Evolutionary conservation across 78 protist genomes (phyloP).

Genomic region (Emiliania huxleyi): DNA sequence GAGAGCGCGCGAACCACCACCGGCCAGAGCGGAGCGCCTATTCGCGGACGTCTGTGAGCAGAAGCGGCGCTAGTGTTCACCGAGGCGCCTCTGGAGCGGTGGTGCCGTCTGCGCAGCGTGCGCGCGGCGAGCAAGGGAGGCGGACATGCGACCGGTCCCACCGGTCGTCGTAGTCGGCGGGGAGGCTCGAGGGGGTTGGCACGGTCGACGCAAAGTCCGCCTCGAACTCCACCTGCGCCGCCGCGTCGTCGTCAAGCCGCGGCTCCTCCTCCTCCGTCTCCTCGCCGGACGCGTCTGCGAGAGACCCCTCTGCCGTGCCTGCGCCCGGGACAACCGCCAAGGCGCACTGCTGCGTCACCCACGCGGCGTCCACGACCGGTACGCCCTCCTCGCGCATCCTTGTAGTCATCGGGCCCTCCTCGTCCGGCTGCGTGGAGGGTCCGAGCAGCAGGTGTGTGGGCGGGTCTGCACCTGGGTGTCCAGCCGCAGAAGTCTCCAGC

Average conservation of each 20-base stretch:
- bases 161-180: neutral
- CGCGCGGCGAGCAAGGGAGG: neutral
- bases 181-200: neutral
- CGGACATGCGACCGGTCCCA: neutral
- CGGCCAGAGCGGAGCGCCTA: slow-evolving; percentile 19
- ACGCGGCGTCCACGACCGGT: neutral
- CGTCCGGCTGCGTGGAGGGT: neutral
- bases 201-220: neutral
- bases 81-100: no score
- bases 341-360: neutral
- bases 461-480: neutral
- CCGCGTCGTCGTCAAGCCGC: no score
- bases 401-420: neutral
- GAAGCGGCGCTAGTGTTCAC: no score
- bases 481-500: neutral
- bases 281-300: neutral
- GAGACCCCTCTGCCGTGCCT: neutral
- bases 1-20: neutral
- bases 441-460: neutral
- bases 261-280: neutral
- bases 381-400: neutral
- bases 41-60: no score
- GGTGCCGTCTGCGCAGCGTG: neutral
- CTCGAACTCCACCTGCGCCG: no score
- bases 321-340: neutral